Evolutionary conservation across 306 rosid species (phyloP), one percentile per base, ranked within the genome.

Genomic region (Sindora glabra): DNA sequence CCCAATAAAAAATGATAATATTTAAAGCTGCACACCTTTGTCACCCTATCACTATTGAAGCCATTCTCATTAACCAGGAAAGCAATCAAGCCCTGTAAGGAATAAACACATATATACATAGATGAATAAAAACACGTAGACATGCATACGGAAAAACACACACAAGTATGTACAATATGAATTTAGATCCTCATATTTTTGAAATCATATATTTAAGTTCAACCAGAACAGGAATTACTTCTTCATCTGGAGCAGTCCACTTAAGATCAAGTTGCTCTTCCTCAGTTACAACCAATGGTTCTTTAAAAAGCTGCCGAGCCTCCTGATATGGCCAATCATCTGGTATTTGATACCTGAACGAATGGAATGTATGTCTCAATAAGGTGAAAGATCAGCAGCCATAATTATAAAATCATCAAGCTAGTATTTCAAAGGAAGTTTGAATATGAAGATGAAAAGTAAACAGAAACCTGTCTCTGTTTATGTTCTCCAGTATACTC

Each of bases 191-290:
- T 6, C 26, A 39, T 40, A 54, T 49, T 14, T 54, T 72, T 13
- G 45, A 47, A 64, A 64, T 16, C 21, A 68, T 59, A n/a, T n/a
- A 71, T 53, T 56, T 48, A 22, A 48, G 19, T 26, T 68, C n/a
- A 69, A 83, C 33, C 9, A 59, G 39, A n/a, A 16, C 55, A 12
- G 18, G 59, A 62, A 33, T 67, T 83, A 92, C 98, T 59, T 88
- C 95, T 78, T 86, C 96, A 78, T 92, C 95, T 42, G 98, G 98
- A 53, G 90, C 72, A 74, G 83, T 72, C 96, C 98, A 92, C 81
- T 88, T 92, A 53, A 88, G 68, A 59, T 92, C 89, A 56, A 76
- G 81, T 68, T 83, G 83, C 44, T 83, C 85, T 22, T 79, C 95
- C 38, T 76, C 87, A 60, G 66, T 81, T 66, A 67, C 26, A 67